Base-by-base conservation (phyloP, 768 basidiomycete genomes). In the Trametes cubensis region DNA sequence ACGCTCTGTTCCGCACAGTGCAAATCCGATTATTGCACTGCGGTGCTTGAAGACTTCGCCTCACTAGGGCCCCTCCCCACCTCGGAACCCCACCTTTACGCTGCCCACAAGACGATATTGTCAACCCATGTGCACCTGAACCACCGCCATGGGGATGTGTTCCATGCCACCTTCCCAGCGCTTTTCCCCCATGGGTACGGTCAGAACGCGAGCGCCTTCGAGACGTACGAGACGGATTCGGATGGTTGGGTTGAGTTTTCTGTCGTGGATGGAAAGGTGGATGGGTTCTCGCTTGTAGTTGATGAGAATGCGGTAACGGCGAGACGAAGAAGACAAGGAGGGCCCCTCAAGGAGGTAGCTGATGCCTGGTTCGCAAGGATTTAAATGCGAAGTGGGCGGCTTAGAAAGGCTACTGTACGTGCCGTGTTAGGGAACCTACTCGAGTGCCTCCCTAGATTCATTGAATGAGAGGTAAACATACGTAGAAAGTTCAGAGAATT, bases 181-280 rank as follows among this genome's bases (percentile, higher is more conserved):
- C 66, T 78, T 3, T 79, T 75, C 63, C 74, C 77, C 0, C 25
- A 73, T 0, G 79, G 80, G 5, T 80, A 75, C 50, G 79, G 80
- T 15, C 23, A 23, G 28, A 57, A 68, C 52, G 42, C 55, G 20
- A 64, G 42, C 17, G 58, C 67, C 28, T 68, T 68, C 30, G 62
- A 62, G 47, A 44, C 44, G 23, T 54, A 20, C 39, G 64, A 61
- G 51, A 44, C 46, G 6, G 60, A 40, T 18, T 40, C 26, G 10
- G 60, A 51, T 4, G 64, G 64, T 3, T 34, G 28, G 53, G 58
- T 44, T 0, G 53, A 49, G 38, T 63, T 63, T 26, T n/a, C 23
- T 3, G 39, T 58, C 10, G 23, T 26, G 3, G 58, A n/a, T 4
- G 15, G 17, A 15, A 34, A 45, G 34, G 58, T 64, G n/a, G 8